Conservation (phyloP, 2,329 filamentous ascomycete genomes). For the Sphaerulina populicola region DNA sequence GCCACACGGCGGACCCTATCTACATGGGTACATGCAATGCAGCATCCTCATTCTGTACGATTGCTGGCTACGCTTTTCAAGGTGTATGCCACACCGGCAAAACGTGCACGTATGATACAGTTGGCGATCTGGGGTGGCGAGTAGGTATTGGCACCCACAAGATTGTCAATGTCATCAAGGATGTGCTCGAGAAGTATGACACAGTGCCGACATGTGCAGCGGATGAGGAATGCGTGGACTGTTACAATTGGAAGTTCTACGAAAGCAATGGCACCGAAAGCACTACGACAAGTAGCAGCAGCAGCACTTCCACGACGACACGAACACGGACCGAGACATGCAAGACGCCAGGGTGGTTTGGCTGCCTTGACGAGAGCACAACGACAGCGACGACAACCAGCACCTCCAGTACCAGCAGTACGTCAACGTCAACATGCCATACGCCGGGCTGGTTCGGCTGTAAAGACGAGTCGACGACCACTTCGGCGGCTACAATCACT, state of each 20-base stretch:
- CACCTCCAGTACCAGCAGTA: constrained; percentile 27
- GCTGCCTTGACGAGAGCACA: constrained; percentile 57
- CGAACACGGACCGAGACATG: constrained; percentile 74
- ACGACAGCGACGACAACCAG: constrained; percentile 37
- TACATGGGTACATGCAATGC: constrained; percentile 92
- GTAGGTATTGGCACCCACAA: constrained; percentile 86
- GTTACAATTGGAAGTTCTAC: constrained; percentile 88
- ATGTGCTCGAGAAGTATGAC: constrained; percentile 79
- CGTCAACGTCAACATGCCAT: constrained; percentile 48
- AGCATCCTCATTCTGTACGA: constrained; percentile 77
- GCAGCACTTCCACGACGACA: constrained; percentile 49
- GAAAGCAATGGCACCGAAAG: constrained; percentile 83
- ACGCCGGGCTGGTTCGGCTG: constrained; percentile 61
- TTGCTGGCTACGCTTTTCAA: constrained; percentile 89
- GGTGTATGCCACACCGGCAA: constrained; percentile 82
- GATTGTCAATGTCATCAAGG: constrained; percentile 77
- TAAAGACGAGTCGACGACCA: constrained; percentile 46
- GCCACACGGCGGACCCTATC: constrained; percentile 90
- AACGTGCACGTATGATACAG: constrained; percentile 87
- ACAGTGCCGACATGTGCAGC: constrained; percentile 65
- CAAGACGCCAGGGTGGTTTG: constrained; percentile 89
- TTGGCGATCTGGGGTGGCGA: constrained; percentile 83
- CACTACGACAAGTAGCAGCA: constrained; percentile 49
- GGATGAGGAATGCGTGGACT: constrained; percentile 75
- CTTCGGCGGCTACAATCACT: constrained; percentile 25